phyloP scores from a whole-genome alignment of 768 basidiomycete species.

The Gelatoporia subvermispora region DNA sequence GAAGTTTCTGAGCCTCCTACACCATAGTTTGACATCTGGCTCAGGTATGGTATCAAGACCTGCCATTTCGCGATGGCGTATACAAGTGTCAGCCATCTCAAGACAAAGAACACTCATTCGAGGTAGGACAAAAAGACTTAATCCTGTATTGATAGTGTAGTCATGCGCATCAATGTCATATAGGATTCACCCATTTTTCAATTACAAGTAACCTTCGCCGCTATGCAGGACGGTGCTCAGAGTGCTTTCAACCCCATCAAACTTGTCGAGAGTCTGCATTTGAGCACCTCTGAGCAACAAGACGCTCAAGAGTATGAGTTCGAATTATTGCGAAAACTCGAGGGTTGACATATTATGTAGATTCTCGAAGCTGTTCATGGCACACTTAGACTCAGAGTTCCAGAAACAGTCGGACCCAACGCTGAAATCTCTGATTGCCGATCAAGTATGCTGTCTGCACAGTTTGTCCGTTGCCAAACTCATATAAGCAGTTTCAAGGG shows the following conservation, averaged over 20 bases:
- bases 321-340: neutral
- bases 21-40: constrained; percentile 1
- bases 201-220: constrained; percentile 78
- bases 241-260: constrained; percentile 78
- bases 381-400: constrained; percentile 83
- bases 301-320: constrained; percentile 87
- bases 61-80: constrained; percentile 76
- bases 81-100: constrained; percentile 66
- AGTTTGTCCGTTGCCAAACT: neutral
- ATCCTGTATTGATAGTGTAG: neutral
- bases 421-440: constrained; percentile 63
- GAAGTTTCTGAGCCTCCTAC: neutral
- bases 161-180: neutral
- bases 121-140: constrained; percentile 28
- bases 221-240: constrained; percentile 68
- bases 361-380: constrained; percentile 94
- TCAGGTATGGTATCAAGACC: constrained; percentile 90
- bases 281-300: constrained; percentile 85
- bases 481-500: constrained; percentile 72
- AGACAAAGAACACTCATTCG: constrained; percentile 38
- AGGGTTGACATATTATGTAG: constrained; percentile 33
- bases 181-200: constrained; percentile 79
- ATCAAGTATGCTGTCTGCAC: constrained; percentile 50
- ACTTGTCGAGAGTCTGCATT: constrained; percentile 78
- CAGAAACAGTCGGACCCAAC: constrained; percentile 65